A percentile compares a stretch with the other conserved stretches of the same genome.
phyloP scores from a whole-genome alignment of 257 asterid genomes.

The Lantana camara region DNA sequence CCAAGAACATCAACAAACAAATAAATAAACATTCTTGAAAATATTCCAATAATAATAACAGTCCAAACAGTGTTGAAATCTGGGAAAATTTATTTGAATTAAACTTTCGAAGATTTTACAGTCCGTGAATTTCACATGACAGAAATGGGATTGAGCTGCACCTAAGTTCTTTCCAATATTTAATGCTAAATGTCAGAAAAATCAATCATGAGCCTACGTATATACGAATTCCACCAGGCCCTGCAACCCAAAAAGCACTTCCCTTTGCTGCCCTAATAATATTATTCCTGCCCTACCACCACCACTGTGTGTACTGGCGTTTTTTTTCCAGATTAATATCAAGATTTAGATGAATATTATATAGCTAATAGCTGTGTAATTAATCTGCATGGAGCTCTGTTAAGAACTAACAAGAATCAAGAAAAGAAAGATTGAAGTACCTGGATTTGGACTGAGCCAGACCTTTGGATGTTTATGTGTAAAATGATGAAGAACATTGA shows the following conservation, averaged over 20 bases:
- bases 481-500: too few relatives aligned
- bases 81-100: too few relatives aligned
- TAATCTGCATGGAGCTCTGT: too few relatives aligned
- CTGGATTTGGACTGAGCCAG: too few relatives aligned
- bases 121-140: slow-evolving; percentile 18
- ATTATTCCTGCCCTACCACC: slow-evolving; percentile 27
- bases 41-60: too few relatives aligned
- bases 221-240: background rate
- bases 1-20: too few relatives aligned
- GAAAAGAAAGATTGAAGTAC: background rate
- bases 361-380: too few relatives aligned
- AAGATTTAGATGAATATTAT: too few relatives aligned
- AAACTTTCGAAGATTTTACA: slow-evolving; percentile 19
- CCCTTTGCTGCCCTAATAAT: slow-evolving; percentile 16
- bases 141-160: background rate
- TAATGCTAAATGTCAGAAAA: slow-evolving; percentile 29
- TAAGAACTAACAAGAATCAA: too few relatives aligned
- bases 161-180: background rate
- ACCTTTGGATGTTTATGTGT: too few relatives aligned
- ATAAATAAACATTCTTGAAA: too few relatives aligned
- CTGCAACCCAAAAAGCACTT: slow-evolving; percentile 18
- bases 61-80: background rate
- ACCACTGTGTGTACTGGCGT: background rate
- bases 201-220: slow-evolving; percentile 39
- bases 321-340: too few relatives aligned